Evolutionary conservation across 148 eudicot species (phyloP).

Genomic region (Amaranthus palmeri): DNA sequence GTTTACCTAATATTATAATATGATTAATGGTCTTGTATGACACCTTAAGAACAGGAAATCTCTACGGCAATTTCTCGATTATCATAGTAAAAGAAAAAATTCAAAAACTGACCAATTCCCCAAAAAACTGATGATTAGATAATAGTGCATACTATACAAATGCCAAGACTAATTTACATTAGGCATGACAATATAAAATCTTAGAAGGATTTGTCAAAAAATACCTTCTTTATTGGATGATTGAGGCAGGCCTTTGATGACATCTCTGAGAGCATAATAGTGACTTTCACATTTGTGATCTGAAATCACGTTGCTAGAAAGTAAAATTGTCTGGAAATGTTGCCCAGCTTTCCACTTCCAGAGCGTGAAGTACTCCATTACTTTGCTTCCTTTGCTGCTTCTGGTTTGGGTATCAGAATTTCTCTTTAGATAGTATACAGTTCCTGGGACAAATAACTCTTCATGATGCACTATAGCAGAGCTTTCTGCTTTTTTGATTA

Average conservation of each 20-base stretch:
- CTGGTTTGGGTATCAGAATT: constrained; percentile 25
- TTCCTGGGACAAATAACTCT: constrained; percentile 82
- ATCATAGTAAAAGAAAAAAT: background rate
- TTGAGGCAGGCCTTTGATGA: constrained; percentile 64
- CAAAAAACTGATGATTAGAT: background rate
- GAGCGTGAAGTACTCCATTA: constrained; percentile 49
- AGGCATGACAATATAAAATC: constrained; percentile 9
- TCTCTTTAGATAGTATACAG: constrained; percentile 66
- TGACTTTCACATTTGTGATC: constrained; percentile 88
- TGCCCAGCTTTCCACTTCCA: constrained; percentile 71
- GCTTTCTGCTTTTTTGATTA: constrained; percentile 25
- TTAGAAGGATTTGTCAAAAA: constrained; percentile 19
- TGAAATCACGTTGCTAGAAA: constrained; percentile 61
- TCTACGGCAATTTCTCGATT: background rate
- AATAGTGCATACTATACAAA: constrained; percentile 14
- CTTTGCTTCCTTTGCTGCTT: constrained; percentile 18
- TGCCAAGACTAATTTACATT: constrained; percentile 21
- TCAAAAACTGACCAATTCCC: background rate
- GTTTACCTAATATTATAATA: background rate
- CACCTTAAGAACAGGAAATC: background rate
- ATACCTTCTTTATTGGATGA: constrained; percentile 33
- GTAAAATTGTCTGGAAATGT: constrained; percentile 64
- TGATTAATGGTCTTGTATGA: background rate
- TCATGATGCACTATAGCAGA: constrained; percentile 30
- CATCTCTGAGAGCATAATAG: constrained; percentile 71